Conservation (phyloP, 1,139 yeast genomes). For the Candida sanyaensis region DNA sequence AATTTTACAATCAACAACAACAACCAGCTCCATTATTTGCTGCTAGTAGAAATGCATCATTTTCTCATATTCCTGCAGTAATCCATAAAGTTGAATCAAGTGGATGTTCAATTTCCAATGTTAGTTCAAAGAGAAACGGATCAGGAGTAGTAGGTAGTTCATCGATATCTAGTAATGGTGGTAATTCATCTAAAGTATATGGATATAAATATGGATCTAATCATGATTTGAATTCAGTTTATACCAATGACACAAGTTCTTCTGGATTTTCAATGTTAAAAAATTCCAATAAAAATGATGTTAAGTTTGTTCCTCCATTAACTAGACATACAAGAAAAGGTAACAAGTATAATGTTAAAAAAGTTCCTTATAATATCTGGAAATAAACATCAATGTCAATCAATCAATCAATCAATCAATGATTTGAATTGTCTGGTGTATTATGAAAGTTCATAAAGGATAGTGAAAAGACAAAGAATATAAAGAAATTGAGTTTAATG, state of each 20-base stretch:
- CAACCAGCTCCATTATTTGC: constrained; percentile 11
- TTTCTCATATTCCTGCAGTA: constrained; percentile 5
- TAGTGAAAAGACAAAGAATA: not conserved
- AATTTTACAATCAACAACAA: not conserved
- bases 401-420: too few species aligned
- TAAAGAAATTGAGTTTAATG: constrained; percentile 1
- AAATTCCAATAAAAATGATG: constrained; percentile 17
- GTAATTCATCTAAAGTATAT: not conserved
- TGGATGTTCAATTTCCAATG: not conserved
- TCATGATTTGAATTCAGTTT: constrained; percentile 30
- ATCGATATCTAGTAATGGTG: not conserved
- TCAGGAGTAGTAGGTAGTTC: not conserved
- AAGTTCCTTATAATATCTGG: constrained; percentile 32
- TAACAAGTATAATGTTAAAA: constrained; percentile 33
- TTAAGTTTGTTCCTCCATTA: constrained; percentile 19
- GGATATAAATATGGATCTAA: constrained; percentile 13
- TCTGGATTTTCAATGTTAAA: constrained; percentile 40
- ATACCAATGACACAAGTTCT: constrained; percentile 26
- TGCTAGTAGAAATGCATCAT: not conserved
- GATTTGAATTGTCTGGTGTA: too few species aligned
- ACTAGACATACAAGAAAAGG: constrained; percentile 21
- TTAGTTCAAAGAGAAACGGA: not conserved
- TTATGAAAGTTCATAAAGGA: not conserved
- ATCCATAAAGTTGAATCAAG: constrained; percentile 7
- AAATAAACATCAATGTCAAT: constrained; percentile 11